Evolutionary conservation across 352 stramenopile genomes (phyloP), one percentile per base, ranked within the genome.

Genomic region (Phytophthora vignae): DNA sequence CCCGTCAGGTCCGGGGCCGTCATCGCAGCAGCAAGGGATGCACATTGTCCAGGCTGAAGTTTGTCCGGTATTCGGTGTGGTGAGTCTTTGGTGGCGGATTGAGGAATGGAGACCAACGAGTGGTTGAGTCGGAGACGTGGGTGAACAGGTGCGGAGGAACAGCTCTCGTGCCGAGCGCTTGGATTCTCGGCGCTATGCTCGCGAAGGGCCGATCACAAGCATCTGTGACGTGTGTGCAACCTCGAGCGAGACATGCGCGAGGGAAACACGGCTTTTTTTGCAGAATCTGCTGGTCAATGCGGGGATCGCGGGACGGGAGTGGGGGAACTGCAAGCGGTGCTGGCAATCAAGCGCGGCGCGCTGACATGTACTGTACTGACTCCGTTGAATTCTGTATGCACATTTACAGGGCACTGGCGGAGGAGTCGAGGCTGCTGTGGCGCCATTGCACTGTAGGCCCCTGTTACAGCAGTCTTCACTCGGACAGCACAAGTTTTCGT

Each of bases 21-120:
- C 67, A 38, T 74, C 67, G 27, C 67, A 70, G 50, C 60, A 74
- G 40, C 67, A 74, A 14, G 67, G 67, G 33, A 74, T 74, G 54
- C 67, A 74, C 67, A 74, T 74, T 7, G 36, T 25, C 22, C 22
- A 2, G 22, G 22, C 22, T 25, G 1, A 25, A 25, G 22, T 46
- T 46, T 44, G 42, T 60, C 33, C 29, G 46, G 38, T 54, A 21
- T 55, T 58, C 61, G 60, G 49, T 36, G 17, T 40, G 59, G 27
- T 40, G 17, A 22, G 64, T 62, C 50, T 31, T 57, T 40, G 29
- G 48, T 14, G 27, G 55, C 10, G 22, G 33, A 66, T 74, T 74
- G 60, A 62, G 27, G 55, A 74, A 74, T 74, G 67, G 38, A n/a
- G 38, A 59, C 27, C 38, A 19, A 27, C 36, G 36, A 31, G 14